These are phyloP conservation scores for Elsinoe arachidis DNA, from an alignment of 2,329 filamentous ascomycete genomes.

Conservation along the genomic window DNA sequence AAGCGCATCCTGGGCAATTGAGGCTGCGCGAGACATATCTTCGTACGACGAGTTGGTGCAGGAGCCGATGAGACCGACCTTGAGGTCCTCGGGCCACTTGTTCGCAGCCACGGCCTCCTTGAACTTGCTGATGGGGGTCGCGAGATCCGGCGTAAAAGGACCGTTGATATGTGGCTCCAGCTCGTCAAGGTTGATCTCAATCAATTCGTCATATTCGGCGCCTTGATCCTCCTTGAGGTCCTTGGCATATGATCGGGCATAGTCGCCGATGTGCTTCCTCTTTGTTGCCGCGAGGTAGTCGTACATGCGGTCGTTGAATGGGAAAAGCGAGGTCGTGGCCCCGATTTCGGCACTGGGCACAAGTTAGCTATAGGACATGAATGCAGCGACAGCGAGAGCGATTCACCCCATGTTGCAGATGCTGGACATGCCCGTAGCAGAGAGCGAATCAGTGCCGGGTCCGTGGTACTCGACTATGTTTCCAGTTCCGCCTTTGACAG, in stretches of 20 bases:
- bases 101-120: constrained; percentile 74
- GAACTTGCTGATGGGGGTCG: constrained; percentile 85
- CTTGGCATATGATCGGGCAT: constrained; percentile 71
- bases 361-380: constrained; percentile 1
- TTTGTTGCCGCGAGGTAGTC: constrained; percentile 90
- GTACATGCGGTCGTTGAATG: constrained; percentile 97
- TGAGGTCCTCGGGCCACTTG: constrained; percentile 83
- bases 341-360: constrained; percentile 55
- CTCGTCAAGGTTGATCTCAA: constrained; percentile 80
- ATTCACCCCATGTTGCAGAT: constrained; percentile 50
- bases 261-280: constrained; percentile 83
- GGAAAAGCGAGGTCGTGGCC: constrained; percentile 89
- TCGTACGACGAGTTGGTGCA: constrained; percentile 99
- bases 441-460: constrained; percentile 65
- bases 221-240: constrained; percentile 80
- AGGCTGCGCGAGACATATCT: constrained; percentile 90
- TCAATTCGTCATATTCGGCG: constrained; percentile 81
- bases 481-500: constrained; percentile 95
- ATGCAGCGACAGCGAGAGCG: constrained; percentile 23
- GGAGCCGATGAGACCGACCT: constrained; percentile 89
- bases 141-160: constrained; percentile 90
- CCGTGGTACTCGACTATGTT: constrained; percentile 73
- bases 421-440: constrained; percentile 79
- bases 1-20: constrained; percentile 84
- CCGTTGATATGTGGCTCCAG: constrained; percentile 96